These are phyloP conservation scores for Schwanniomyces etchellsii DNA, from an alignment of 1,139 yeast species.

Conservation along the genomic window DNA sequence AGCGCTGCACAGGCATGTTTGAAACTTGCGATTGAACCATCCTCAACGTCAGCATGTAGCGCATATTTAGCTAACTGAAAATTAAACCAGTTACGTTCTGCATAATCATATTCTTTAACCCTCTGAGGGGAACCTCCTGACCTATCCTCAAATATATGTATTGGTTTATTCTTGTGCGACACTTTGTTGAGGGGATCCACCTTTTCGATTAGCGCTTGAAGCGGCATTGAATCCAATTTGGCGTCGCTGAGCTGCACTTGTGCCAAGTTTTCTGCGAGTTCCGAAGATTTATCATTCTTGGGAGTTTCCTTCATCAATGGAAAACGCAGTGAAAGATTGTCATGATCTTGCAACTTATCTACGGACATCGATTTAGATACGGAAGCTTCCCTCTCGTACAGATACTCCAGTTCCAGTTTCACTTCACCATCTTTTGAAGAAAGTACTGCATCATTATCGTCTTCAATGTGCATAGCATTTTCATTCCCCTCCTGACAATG, in stretches of 20 bases:
- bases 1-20: constrained; percentile 15
- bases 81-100: constrained; percentile 38
- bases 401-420: no score
- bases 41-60: constrained; percentile 6
- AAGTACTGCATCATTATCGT: not conserved
- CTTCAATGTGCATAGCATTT: not conserved
- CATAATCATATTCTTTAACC: constrained; percentile 23
- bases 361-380: not conserved
- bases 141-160: constrained; percentile 34
- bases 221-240: constrained; percentile 12
- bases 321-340: no score
- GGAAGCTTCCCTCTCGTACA: not conserved
- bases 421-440: not conserved
- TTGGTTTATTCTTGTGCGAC: constrained; percentile 29
- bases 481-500: not conserved
- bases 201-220: constrained; percentile 33
- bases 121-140: constrained; percentile 26
- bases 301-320: not conserved
- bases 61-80: constrained; percentile 27
- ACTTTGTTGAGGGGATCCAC: constrained; percentile 37
- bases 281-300: constrained; percentile 9
- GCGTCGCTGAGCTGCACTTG: constrained; percentile 29
- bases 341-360: no score
- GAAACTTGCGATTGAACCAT: constrained; percentile 13
- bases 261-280: constrained; percentile 33